These are phyloP conservation scores for Wickerhamiella sergipiensis DNA, from an alignment of 805 yeast genomes.

Conservation along the genomic window DNA sequence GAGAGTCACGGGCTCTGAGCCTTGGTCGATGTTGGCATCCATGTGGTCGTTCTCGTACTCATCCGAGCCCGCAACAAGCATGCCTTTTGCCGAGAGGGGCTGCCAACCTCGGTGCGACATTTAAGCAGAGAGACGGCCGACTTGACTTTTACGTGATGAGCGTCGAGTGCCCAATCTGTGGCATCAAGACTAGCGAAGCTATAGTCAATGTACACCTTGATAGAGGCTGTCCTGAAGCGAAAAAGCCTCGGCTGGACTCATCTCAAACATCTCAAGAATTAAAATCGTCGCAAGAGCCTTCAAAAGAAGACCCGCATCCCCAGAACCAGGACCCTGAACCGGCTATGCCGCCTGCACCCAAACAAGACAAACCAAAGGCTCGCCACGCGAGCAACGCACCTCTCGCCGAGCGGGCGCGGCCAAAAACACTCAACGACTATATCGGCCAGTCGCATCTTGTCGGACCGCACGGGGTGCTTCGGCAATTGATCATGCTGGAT, in stretches of 20 bases:
- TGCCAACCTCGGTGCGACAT: background rate
- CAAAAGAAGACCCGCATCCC: background rate
- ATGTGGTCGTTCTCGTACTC: background rate
- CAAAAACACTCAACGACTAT: constrained; percentile 49
- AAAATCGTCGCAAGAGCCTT: background rate
- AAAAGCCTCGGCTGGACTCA: background rate
- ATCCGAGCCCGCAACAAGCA: background rate
- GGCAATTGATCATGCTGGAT: constrained; percentile 43
- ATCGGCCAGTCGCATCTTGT: constrained; percentile 79
- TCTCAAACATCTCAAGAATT: background rate
- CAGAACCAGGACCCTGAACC: background rate
- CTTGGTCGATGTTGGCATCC: background rate
- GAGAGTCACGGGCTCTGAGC: constrained; percentile 10
- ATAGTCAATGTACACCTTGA: constrained; percentile 24
- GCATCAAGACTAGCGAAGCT: constrained; percentile 18
- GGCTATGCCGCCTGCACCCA: background rate
- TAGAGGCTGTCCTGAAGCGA: constrained; percentile 21
- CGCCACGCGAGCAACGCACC: constrained; percentile 26
- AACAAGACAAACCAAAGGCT: background rate
- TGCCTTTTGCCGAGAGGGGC: background rate
- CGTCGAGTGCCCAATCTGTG: constrained; percentile 23
- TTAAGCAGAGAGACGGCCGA: background rate
- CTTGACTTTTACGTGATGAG: constrained; percentile 1
- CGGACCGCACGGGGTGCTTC: constrained; percentile 46
- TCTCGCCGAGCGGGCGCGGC: constrained; percentile 74